phyloP scores from a whole-genome alignment of 768 basidiomycete species.

The Pleurotus citrinopileatus region DNA sequence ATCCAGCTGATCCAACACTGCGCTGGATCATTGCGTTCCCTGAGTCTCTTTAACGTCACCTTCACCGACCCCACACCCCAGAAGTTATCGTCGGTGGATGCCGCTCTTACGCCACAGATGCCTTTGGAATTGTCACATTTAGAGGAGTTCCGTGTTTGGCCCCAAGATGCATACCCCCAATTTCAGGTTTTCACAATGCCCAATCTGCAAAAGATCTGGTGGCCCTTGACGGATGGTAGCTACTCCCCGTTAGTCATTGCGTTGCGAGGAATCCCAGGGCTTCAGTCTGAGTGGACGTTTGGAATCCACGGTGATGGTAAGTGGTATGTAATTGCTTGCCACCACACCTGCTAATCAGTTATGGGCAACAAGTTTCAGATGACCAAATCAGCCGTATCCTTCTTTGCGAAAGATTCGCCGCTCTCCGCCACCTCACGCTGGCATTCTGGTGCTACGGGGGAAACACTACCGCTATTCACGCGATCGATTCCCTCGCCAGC shows the following conservation, averaged over 20 bases:
- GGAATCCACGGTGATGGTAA: background rate
- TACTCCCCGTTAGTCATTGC: background rate
- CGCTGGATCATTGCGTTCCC: background rate
- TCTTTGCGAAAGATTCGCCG: background rate
- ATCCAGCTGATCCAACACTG: background rate
- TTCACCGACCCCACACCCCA: background rate
- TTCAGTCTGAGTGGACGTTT: background rate
- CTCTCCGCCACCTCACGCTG: background rate
- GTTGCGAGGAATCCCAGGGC: background rate
- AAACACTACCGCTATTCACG: background rate
- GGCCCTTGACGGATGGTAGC: background rate
- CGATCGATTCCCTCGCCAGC: background rate
- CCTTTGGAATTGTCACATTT: background rate
- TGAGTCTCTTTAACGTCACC: too few relatives aligned
- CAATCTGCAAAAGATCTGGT: background rate
- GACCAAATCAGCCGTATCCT: background rate
- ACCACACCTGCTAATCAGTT: background rate
- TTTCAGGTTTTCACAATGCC: background rate
- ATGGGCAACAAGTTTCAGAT: background rate
- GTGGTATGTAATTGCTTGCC: background rate
- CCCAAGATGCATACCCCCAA: background rate
- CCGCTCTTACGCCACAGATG: background rate
- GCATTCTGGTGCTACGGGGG: background rate
- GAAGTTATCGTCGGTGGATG: background rate
- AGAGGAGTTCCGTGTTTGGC: background rate